phyloP scores from a whole-genome alignment of 1,139 yeast genomes.

The Lodderomyces orthopsilosis region DNA sequence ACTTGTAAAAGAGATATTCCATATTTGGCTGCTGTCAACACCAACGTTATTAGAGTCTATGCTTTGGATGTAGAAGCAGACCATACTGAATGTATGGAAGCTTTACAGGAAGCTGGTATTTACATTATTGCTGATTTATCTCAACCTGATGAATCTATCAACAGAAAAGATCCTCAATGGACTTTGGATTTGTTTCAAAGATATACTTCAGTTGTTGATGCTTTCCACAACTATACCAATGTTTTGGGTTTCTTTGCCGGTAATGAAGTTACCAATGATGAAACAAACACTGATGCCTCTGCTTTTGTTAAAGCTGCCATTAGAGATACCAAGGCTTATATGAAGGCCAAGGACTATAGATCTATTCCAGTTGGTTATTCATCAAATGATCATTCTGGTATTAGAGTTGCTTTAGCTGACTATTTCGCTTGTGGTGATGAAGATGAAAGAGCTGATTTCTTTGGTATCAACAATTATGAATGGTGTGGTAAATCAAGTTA shows the following conservation, averaged over 20 bases:
- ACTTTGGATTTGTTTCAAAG: conserved; percentile 62
- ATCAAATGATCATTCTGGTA: conserved; percentile 76
- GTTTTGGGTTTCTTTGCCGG: conserved; percentile 89
- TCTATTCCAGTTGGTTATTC: conserved; percentile 84
- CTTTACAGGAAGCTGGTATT: conserved; percentile 70
- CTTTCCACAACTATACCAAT: conserved; percentile 68
- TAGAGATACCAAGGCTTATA: conserved; percentile 78
- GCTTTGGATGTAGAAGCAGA: conserved; percentile 63
- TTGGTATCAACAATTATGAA: conserved; percentile 93
- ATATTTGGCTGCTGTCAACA: conserved; percentile 55
- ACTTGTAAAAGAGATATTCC: conserved; percentile 81
- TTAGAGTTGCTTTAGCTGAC: conserved; percentile 70
- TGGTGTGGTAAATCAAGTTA: conserved; percentile 85
- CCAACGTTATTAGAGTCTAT: conserved; percentile 71
- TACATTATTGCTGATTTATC: conserved; percentile 77
- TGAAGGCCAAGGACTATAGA: conserved; percentile 63
- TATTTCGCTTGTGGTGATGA: conserved; percentile 79
- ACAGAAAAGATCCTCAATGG: conserved; percentile 64
- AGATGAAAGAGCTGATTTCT: conserved; percentile 75
- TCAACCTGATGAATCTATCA: conserved; percentile 61
- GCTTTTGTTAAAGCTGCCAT: conserved; percentile 89
- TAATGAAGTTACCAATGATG: conserved; percentile 81
- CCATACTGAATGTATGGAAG: conserved; percentile 66
- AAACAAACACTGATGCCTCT: conserved; percentile 70
- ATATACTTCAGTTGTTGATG: conserved; percentile 71